These are phyloP conservation scores for Neurospora sp. DNA, from an alignment of 495 filamentous ascomycete genomes.

Conservation along the genomic window DNA sequence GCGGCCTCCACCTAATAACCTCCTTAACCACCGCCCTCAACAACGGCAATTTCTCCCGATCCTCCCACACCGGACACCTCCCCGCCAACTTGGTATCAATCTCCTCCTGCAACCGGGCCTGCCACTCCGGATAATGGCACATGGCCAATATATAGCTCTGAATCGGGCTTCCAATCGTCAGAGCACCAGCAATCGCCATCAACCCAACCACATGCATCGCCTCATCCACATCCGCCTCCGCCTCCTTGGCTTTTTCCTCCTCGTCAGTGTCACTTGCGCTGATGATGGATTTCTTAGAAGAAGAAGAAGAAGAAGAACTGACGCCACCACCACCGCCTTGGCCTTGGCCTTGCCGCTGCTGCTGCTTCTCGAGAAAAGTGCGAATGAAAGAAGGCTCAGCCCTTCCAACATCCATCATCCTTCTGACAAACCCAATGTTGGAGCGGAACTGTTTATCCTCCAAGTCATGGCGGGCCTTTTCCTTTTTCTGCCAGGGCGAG, in stretches of 20 bases:
- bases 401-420: slow-evolving; percentile 12
- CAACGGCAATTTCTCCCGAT: slow-evolving; percentile 33
- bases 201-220: slow-evolving; percentile 35
- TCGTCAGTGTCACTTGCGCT: background rate
- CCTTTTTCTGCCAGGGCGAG: slow-evolving; percentile 45
- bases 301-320: background rate
- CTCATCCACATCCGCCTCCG: slow-evolving; percentile 21
- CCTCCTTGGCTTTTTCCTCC: slow-evolving; percentile 10
- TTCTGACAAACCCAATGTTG: slow-evolving; percentile 32
- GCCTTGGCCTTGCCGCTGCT: too few species aligned
- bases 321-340: background rate
- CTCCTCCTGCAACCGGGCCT: slow-evolving; percentile 42
- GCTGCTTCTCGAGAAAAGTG: slow-evolving; percentile 29
- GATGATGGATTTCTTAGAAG: background rate
- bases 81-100: slow-evolving; percentile 40
- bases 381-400: slow-evolving; percentile 32
- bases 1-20: slow-evolving; percentile 49
- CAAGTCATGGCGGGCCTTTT: slow-evolving; percentile 26
- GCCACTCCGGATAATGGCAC: slow-evolving; percentile 48
- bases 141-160: slow-evolving; percentile 50
- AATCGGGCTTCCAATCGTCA: slow-evolving; percentile 42
- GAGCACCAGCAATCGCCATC: slow-evolving; percentile 39
- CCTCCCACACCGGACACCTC: slow-evolving; percentile 38
- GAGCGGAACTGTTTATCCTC: slow-evolving; percentile 28
- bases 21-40: slow-evolving; percentile 52